Evolutionary conservation across 1,284 basidiomycete genomes (phyloP).

Genomic region (Austropuccinia psidii): DNA sequence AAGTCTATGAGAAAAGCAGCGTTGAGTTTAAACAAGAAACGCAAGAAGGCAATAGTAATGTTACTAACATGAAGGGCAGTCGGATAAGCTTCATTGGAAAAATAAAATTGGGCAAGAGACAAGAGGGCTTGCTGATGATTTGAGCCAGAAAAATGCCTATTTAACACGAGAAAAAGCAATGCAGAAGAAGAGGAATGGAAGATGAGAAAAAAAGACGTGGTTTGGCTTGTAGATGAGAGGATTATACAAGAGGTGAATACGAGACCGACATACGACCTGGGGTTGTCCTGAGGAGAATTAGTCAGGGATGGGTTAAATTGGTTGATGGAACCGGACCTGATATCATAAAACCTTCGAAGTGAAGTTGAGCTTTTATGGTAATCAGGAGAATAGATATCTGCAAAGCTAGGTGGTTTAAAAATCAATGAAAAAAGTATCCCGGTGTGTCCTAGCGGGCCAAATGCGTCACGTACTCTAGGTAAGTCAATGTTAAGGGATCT

Average conservation of each 20-base stretch:
- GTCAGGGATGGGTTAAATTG: no score
- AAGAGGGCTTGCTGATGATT: constrained; percentile 32
- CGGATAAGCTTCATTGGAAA: constrained; percentile 30
- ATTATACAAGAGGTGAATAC: no score
- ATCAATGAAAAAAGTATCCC: background rate
- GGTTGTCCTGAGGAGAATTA: no score
- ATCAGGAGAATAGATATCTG: constrained; percentile 32
- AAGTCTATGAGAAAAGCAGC: constrained; percentile 13
- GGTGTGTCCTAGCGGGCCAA: no score
- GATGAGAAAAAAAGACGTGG: no score
- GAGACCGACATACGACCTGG: no score
- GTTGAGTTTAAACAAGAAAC: background rate
- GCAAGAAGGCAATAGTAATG: background rate
- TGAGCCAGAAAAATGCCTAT: background rate
- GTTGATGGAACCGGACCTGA: background rate
- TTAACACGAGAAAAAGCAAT: background rate
- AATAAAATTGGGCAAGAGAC: constrained; percentile 27
- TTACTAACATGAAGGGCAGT: constrained; percentile 27
- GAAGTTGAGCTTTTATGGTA: constrained; percentile 10
- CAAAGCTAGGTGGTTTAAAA: constrained; percentile 5
- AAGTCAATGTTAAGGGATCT: background rate
- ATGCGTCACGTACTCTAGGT: constrained; percentile 1
- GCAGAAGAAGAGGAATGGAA: no score
- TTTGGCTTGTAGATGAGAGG: no score
- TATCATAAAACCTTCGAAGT: constrained; percentile 29